These are phyloP conservation scores for Paraurostyla sp. DNA, from an alignment of 73 alveolate genomes.

Conservation along the genomic window DNA sequence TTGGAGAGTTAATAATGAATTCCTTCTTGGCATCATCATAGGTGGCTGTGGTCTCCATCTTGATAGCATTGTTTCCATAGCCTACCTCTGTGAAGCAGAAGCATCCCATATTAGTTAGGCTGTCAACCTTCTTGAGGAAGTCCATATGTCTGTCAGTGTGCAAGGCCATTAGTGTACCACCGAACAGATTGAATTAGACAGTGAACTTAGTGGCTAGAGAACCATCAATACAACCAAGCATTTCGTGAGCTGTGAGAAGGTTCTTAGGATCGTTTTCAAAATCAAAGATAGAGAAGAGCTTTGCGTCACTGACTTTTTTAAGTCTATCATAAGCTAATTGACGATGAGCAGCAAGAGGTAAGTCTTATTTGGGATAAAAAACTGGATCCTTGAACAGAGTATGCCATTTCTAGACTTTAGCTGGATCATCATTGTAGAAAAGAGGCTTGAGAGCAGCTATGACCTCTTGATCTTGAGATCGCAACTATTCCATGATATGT, in stretches of 20 bases:
- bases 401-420: slow-evolving; percentile 43
- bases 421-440: slow-evolving; percentile 47
- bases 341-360: slow-evolving; percentile 40
- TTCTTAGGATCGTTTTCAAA: slow-evolving; percentile 68
- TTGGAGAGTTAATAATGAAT: slow-evolving; percentile 69
- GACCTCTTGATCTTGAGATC: neutral
- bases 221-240: slow-evolving; percentile 62
- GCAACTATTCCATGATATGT: neutral
- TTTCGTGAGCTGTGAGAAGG: slow-evolving; percentile 68
- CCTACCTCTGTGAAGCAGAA: slow-evolving; percentile 82
- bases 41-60: slow-evolving; percentile 75
- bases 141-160: slow-evolving; percentile 48
- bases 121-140: slow-evolving; percentile 33
- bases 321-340: slow-evolving; percentile 62
- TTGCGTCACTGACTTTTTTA: slow-evolving; percentile 47
- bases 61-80: slow-evolving; percentile 76
- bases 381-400: slow-evolving; percentile 57
- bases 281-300: slow-evolving; percentile 58
- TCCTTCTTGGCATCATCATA: slow-evolving; percentile 62
- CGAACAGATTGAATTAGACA: slow-evolving; percentile 73
- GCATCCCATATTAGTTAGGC: slow-evolving; percentile 72
- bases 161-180: slow-evolving; percentile 70
- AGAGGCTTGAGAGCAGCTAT: neutral
- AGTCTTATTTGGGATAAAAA: slow-evolving; percentile 53
- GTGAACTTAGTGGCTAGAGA: slow-evolving; percentile 75